These are phyloP conservation scores for Colletotrichum musae DNA, from an alignment of 2,329 filamentous ascomycete species.

Conservation along the genomic window DNA sequence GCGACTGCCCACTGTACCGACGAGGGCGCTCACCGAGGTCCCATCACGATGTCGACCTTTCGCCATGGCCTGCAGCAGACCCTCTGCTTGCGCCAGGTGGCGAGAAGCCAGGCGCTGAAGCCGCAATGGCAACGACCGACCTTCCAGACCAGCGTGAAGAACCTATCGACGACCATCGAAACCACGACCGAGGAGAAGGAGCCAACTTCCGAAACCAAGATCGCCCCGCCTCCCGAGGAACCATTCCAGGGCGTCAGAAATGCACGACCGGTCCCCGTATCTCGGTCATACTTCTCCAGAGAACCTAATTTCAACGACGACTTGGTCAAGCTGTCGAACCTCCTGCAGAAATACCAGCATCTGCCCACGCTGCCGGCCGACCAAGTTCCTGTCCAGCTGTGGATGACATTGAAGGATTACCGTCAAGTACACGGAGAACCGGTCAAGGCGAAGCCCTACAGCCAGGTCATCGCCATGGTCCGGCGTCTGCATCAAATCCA, in stretches of 20 bases:
- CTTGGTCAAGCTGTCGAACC: constrained; percentile 78
- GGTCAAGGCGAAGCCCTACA: constrained; percentile 84
- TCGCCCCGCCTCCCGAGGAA: constrained; percentile 37
- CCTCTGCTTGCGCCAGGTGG: constrained; percentile 51
- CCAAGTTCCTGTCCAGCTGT: constrained; percentile 81
- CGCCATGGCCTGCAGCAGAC: constrained; percentile 53
- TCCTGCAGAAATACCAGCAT: constrained; percentile 79
- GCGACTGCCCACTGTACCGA: constrained; percentile 33
- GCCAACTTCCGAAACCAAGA: constrained; percentile 3
- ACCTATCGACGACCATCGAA: constrained; percentile 43
- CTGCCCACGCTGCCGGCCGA: constrained; percentile 78
- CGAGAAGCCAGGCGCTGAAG: constrained; percentile 49
- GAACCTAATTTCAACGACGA: constrained; percentile 89
- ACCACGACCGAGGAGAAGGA: background rate
- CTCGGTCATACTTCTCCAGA: constrained; percentile 95
- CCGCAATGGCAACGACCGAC: constrained; percentile 44
- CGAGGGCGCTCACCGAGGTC: constrained; percentile 32
- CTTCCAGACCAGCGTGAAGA: constrained; percentile 48
- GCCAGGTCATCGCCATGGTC: constrained; percentile 80
- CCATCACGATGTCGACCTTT: constrained; percentile 52
- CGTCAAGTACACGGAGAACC: constrained; percentile 78
- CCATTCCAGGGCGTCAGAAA: constrained; percentile 57
- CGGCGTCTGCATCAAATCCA: constrained; percentile 89
- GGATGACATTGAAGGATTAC: constrained; percentile 86
- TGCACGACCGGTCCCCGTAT: constrained; percentile 84